Evolutionary conservation across 2,329 filamentous ascomycete species (phyloP), one percentile per base, ranked within the genome.

Genomic region (Chaetomium globosum): DNA sequence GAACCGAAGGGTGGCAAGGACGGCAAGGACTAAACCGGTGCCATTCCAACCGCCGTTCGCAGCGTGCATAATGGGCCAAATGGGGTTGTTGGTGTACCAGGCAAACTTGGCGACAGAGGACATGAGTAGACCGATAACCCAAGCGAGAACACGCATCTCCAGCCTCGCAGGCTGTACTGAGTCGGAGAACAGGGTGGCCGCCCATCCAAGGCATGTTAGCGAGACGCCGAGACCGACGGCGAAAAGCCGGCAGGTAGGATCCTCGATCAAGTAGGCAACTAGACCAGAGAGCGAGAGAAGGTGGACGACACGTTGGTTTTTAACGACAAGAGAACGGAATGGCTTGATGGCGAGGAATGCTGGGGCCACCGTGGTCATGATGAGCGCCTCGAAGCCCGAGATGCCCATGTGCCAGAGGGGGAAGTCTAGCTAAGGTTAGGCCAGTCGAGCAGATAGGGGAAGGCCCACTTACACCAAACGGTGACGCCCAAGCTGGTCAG

Each of bases 401-500:
- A 99, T 96, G 31, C 95, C 95, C 95, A 99, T 99, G 76, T 97
- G 88, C 95, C 95, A 99, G 12, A 99, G 85, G 16, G 95, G 95
- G 76, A 99, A 99, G 78, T 96, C 90, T 92, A 68, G 2, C 3
- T 19, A 7, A 6, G 28, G 59, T 71, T 46, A 67, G 62, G 8
- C 28, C 16, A 31, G 19, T 28, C n/a, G 0, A 23, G 7, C 23
- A 4, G 7, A 36, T 21, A 19, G 2, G 7, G 26, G 31, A n/a
- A 39, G 46, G 8, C 5, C n/a, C 28, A 85, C 89, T 85, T 87
- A 92, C 89, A 99, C 95, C 95, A 99, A 53, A 99, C 90, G 51
- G 91, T 83, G 53, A 99, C 82, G 30, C 92, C 93, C 60, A 99
- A 82, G 67, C 92, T 92, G 65, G 95, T 99, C 70, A 97, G 81